Percentiles rank a stretch among this genome's conserved stretches.
Conservation (phyloP, 768 basidiomycete genomes). For the Hypholoma sublateritium region DNA sequence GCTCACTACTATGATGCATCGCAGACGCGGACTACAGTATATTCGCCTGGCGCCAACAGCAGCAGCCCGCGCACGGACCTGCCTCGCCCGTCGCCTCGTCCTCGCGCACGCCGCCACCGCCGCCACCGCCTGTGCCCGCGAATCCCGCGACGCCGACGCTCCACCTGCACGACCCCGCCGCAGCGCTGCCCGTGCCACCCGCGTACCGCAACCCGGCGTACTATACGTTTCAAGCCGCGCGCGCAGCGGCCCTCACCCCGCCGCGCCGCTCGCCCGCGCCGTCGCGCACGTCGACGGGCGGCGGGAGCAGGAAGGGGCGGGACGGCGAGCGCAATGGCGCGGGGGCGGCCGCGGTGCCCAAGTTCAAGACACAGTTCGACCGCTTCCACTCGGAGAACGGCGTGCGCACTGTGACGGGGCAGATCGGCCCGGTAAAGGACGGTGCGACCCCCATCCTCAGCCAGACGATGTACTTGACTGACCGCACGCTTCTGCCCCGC, state of each 20-base stretch:
- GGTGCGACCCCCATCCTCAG: constrained; percentile 48
- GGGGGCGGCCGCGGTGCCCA: constrained; percentile 48
- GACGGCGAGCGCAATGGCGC: constrained; percentile 17
- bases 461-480: too few relatives aligned
- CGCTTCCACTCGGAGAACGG: constrained; percentile 91
- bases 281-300: constrained; percentile 40
- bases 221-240: constrained; percentile 59
- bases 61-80: constrained; percentile 20
- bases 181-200: constrained; percentile 57
- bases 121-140: neutral
- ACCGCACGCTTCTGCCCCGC: neutral
- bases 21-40: constrained; percentile 86
- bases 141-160: constrained; percentile 46
- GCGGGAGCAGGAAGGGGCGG: constrained; percentile 35
- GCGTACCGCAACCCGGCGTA: constrained; percentile 72
- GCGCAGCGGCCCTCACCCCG: constrained; percentile 21
- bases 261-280: constrained; percentile 32
- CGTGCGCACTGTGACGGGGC: constrained; percentile 88
- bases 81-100: constrained; percentile 23
- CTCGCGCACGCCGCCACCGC: constrained; percentile 17
- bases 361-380: constrained; percentile 75
- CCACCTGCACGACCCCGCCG: constrained; percentile 60
- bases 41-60: constrained; percentile 69
- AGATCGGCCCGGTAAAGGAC: constrained; percentile 86
- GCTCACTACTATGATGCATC: neutral